Evolutionary conservation across 805 yeast genomes (phyloP).

Genomic region (Wickerhamiella musiphila): DNA sequence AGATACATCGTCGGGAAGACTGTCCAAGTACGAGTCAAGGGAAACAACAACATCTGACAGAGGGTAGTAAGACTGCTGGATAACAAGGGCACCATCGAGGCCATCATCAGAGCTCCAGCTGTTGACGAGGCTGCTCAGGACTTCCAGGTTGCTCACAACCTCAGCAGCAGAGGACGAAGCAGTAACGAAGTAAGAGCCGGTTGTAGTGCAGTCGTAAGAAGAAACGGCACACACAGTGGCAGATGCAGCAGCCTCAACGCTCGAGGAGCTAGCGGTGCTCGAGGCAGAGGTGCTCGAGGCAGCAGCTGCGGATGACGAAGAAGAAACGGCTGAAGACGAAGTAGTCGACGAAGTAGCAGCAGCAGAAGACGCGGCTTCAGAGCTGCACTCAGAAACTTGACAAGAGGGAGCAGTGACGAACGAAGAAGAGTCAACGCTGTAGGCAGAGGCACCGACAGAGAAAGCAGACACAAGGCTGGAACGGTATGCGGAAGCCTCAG

Average conservation of each 20-base stretch:
- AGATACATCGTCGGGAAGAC: conserved; percentile 5
- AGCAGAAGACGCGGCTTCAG: conserved; percentile 7
- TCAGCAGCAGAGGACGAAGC: conserved; percentile 6
- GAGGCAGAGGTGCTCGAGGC: conserved; percentile 8
- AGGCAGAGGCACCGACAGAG: conserved; percentile 7
- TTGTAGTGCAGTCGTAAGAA: too few relatives aligned
- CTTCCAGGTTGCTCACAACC: conserved; percentile 8
- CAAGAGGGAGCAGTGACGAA: conserved; percentile 1
- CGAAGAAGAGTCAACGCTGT: background rate
- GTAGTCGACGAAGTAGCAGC: conserved; percentile 8
- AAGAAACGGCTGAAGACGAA: conserved; percentile 6
- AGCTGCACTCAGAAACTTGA: conserved; percentile 7
- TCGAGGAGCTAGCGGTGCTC: conserved; percentile 4
- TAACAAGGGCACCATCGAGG: conserved; percentile 17
- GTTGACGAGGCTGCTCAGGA: conserved; percentile 6
- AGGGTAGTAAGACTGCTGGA: conserved; percentile 15
- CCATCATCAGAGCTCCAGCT: conserved; percentile 13
- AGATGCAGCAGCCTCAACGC: too few relatives aligned
- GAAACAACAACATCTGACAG: conserved; percentile 11
- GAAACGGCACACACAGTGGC: too few relatives aligned
- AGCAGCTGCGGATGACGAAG: too few relatives aligned
- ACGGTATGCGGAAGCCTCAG: conserved; percentile 6
- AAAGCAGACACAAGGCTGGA: conserved; percentile 7
- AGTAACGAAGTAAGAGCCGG: conserved; percentile 9
- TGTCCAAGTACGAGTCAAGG: conserved; percentile 6